A percentile compares a stretch with the other conserved stretches of the same genome.
Conservation (phyloP, 106 monocot genomes). For the Triglochin maritima region DNA sequence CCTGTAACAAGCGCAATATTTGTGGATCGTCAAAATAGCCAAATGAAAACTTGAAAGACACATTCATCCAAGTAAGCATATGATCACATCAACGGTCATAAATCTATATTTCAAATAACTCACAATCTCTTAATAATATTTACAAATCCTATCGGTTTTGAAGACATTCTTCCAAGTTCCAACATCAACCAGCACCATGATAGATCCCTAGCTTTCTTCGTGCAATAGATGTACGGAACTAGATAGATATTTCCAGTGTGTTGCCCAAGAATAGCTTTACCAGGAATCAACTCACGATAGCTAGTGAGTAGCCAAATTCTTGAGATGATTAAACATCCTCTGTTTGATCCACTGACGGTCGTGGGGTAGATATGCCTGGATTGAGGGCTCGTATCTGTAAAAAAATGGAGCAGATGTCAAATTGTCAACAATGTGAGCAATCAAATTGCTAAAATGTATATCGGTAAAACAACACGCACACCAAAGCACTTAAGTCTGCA, state of each 20-base stretch:
- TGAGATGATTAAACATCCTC: conserved; percentile 21
- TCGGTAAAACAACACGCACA: conserved; percentile 22
- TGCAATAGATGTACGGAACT: neutral
- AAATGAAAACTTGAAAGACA: no score
- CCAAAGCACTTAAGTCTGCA: conserved; percentile 50
- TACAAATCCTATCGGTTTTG: neutral
- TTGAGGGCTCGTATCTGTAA: conserved; percentile 19
- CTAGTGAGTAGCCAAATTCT: conserved; percentile 14
- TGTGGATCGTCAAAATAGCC: no score
- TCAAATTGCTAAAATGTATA: neutral
- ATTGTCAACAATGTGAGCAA: neutral
- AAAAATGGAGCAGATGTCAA: neutral
- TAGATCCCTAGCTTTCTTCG: neutral
- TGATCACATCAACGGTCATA: no score
- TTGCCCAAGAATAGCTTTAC: neutral
- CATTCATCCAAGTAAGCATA: no score
- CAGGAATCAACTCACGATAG: neutral
- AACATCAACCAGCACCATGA: neutral
- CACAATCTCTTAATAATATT: neutral
- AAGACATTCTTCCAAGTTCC: neutral
- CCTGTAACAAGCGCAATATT: no score
- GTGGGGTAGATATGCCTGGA: conserved; percentile 22
- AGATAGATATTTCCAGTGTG: neutral
- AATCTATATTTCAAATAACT: no score
- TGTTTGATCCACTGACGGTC: conserved; percentile 32